Percentiles rank a stretch among this genome's conserved stretches.
These are phyloP conservation scores for Forsythia viridissima DNA, from an alignment of 257 asterid genomes.

Conservation along the genomic window DNA sequence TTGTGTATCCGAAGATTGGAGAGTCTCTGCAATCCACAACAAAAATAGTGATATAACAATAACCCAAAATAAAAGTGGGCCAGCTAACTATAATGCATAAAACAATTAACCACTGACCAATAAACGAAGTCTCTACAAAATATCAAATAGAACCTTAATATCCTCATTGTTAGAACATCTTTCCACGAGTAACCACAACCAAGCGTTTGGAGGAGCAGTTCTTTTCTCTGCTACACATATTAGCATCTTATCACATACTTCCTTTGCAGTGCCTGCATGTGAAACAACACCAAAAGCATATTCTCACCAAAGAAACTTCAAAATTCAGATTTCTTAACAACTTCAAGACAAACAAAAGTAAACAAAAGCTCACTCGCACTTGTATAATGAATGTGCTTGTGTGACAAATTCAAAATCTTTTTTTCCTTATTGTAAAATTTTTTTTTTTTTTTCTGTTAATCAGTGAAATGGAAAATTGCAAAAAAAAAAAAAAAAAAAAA, in stretches of 20 bases:
- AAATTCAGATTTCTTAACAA: background rate
- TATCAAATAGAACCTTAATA: constrained; percentile 66
- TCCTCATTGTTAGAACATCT: constrained; percentile 68
- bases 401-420: background rate
- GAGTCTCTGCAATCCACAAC: constrained; percentile 67
- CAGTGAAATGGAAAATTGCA: background rate
- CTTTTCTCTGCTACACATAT: constrained; percentile 51
- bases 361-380: background rate
- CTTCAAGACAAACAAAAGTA: background rate
- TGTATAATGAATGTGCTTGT: background rate
- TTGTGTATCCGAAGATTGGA: constrained; percentile 81
- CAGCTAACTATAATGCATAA: constrained; percentile 9
- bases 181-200: constrained; percentile 75
- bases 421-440: background rate
- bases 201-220: constrained; percentile 90
- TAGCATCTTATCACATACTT: constrained; percentile 64
- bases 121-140: constrained; percentile 68
- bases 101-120: constrained; percentile 57
- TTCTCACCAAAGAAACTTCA: constrained; percentile 12
- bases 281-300: constrained; percentile 22
- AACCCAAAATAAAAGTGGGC: constrained; percentile 3
- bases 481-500: background rate
- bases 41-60: background rate
- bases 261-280: constrained; percentile 70
- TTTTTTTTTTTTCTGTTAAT: background rate